A percentile compares a stretch with the other conserved stretches of the same genome.
Evolutionary conservation across 2,329 filamentous ascomycete genomes (phyloP).

Genomic region (Periconia sp.): DNA sequence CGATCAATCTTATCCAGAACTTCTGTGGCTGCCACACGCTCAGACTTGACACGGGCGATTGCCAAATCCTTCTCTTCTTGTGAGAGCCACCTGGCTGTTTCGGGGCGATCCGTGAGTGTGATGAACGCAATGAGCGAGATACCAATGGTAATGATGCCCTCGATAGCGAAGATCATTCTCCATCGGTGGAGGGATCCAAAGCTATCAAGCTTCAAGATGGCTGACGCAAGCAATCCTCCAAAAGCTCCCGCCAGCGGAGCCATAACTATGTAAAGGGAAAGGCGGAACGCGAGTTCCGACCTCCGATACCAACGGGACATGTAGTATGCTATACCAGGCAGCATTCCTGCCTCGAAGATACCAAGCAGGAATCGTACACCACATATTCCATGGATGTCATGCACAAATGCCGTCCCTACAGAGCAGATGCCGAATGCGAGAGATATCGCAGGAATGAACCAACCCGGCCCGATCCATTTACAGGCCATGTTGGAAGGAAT

Average conservation of each 20-base stretch:
- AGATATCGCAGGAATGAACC: slow-evolving; percentile 66
- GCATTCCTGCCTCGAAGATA: slow-evolving; percentile 72
- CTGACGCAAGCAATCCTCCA: slow-evolving; percentile 64
- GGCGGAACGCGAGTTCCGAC: slow-evolving; percentile 66
- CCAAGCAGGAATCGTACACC: slow-evolving; percentile 67
- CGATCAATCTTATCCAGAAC: slow-evolving; percentile 65
- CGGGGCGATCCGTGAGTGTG: slow-evolving; percentile 69
- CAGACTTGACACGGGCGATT: slow-evolving; percentile 67
- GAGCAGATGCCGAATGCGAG: slow-evolving; percentile 66
- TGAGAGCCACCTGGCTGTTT: slow-evolving; percentile 66
- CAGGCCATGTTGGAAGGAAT: slow-evolving; percentile 69
- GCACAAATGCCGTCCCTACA: slow-evolving; percentile 66
- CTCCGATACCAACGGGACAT: slow-evolving; percentile 72
- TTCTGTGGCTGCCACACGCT: slow-evolving; percentile 63
- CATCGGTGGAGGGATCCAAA: slow-evolving; percentile 61
- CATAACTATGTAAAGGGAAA: slow-evolving; percentile 71
- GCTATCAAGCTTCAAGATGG: slow-evolving; percentile 62
- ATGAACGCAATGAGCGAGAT: slow-evolving; percentile 63
- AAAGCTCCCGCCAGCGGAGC: slow-evolving; percentile 71
- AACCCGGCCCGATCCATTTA: slow-evolving; percentile 72
- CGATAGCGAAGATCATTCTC: slow-evolving; percentile 74
- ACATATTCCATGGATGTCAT: slow-evolving; percentile 54
- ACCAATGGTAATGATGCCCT: slow-evolving; percentile 64
- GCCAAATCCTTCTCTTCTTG: slow-evolving; percentile 68
- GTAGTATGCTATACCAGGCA: slow-evolving; percentile 75